Evolutionary conservation across 352 stramenopile genomes (phyloP), one percentile per base, ranked within the genome.

Genomic region (Phytophthora sojae): DNA sequence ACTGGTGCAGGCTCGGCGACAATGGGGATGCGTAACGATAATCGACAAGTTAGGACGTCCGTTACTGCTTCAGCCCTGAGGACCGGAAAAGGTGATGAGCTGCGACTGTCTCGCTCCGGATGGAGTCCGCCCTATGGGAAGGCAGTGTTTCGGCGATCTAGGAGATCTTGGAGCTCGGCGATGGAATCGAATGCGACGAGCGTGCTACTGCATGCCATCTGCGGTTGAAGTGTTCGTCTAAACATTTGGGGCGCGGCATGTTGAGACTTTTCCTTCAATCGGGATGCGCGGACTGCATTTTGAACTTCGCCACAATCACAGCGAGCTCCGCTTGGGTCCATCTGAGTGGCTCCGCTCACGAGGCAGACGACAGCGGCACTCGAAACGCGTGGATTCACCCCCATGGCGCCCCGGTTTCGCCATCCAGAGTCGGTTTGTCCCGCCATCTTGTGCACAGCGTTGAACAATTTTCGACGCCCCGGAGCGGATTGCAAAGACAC

Each of bases 181-280:
- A 30, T 30, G 39, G 39, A 47, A 15, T 19, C 55, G 59, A 50
- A 64, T 44, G 32, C 55, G 30, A 50, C 45, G 23, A 55, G 32
- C 23, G 55, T 54, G 35, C 47, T 32, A 57, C 35, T 42, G 19
- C 29, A 17, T 17, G 50, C 49, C 50, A 68, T 63, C 30, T 72
- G 66, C 51, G 64, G 8, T 67, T 72, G 64, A 72, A 72, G 57
- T 62, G 42, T 51, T 72, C 64, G 64, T 72, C 64, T 72, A 72
- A 72, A 72, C 64, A 72, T 67, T 67, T 19, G 8, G 21, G 17
- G 3, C 17, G 4, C 23, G 15, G 15, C 52, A 58, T 71, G 64
- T 72, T 72, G 57, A 72, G 64, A 72, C 64, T 72, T 57, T 15
- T 50, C 44, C 57, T 72, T 72, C 64, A 72, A 72, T 62, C 42